A percentile compares a stretch with the other conserved stretches of the same genome.
These are phyloP conservation scores for Podospora bellae-mahoneyi DNA, from an alignment of 495 filamentous ascomycete species.

Conservation along the genomic window DNA sequence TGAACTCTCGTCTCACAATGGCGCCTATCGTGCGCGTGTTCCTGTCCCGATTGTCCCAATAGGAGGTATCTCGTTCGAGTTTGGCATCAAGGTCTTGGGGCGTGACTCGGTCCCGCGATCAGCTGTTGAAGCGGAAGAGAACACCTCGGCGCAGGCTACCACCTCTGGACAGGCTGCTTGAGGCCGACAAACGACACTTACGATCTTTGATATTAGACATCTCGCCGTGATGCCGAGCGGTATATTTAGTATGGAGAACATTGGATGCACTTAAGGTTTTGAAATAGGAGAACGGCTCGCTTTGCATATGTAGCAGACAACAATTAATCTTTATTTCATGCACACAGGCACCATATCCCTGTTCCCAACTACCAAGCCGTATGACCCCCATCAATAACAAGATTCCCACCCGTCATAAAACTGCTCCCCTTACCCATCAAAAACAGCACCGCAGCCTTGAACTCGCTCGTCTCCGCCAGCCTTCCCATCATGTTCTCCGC, in stretches of 20 bases:
- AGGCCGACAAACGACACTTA: background rate
- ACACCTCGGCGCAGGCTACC: background rate
- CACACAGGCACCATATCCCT: background rate
- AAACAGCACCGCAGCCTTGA: constrained; percentile 56
- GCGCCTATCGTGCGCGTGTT: background rate
- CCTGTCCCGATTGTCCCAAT: background rate
- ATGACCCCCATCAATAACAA: constrained; percentile 63
- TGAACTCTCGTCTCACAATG: background rate
- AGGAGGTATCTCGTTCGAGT: background rate
- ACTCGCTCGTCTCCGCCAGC: constrained; percentile 62
- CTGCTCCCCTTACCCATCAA: constrained; percentile 62
- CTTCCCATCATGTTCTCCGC: constrained; percentile 68
- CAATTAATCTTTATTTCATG: constrained; percentile 24
- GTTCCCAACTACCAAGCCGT: constrained; percentile 38
- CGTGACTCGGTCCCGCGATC: background rate
- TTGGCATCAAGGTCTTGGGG: background rate
- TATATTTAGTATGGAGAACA: background rate
- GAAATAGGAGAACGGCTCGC: background rate
- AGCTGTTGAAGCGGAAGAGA: background rate
- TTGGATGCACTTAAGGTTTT: background rate
- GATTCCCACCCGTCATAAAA: constrained; percentile 66
- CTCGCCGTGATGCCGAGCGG: too few relatives aligned
- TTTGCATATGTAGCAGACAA: background rate
- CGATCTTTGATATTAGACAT: too few relatives aligned
- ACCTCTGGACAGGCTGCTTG: background rate